Evolutionary conservation across 805 yeast species (phyloP).

Genomic region (Zygotorulaspora danielsina): DNA sequence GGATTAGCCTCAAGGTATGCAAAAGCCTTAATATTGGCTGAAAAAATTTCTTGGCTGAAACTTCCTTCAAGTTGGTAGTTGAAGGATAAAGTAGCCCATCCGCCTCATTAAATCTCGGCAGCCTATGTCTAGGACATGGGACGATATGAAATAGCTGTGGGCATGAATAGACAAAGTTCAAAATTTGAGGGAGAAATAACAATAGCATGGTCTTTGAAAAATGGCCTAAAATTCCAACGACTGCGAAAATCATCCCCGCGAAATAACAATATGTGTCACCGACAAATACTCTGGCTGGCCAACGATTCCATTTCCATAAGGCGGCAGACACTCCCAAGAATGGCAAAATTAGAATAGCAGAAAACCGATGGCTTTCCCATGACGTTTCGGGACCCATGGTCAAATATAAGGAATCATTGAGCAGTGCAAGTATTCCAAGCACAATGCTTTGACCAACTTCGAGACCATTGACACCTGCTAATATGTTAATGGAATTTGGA

Average conservation of each 20-base stretch:
- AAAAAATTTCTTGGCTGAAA: constrained; percentile 35
- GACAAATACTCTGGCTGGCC: constrained; percentile 88
- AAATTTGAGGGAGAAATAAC: constrained; percentile 84
- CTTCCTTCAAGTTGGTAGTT: constrained; percentile 41
- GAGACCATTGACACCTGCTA: constrained; percentile 94
- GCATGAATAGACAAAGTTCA: constrained; percentile 84
- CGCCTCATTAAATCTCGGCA: constrained; percentile 68
- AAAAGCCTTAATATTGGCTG: constrained; percentile 41
- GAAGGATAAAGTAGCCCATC: constrained; percentile 79
- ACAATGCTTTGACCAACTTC: constrained; percentile 94
- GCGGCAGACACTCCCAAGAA: constrained; percentile 81
- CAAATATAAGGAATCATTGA: constrained; percentile 74
- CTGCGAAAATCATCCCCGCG: constrained; percentile 98
- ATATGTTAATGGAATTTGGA: constrained; percentile 91
- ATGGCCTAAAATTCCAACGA: constrained; percentile 93
- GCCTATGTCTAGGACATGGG: constrained; percentile 93
- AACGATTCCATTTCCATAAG: constrained; percentile 75
- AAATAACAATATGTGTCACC: constrained; percentile 98
- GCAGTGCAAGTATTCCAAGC: constrained; percentile 60
- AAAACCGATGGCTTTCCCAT: constrained; percentile 75
- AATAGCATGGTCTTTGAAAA: constrained; percentile 87
- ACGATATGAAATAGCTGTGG: constrained; percentile 86
- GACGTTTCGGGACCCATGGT: constrained; percentile 52
- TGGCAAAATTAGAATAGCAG: constrained; percentile 76
- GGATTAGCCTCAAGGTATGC: constrained; percentile 43